Percentiles rank a stretch among this genome's conserved stretches.
Evolutionary conservation across 768 basidiomycete genomes (phyloP).

Genomic region (Lentinus brumalis): DNA sequence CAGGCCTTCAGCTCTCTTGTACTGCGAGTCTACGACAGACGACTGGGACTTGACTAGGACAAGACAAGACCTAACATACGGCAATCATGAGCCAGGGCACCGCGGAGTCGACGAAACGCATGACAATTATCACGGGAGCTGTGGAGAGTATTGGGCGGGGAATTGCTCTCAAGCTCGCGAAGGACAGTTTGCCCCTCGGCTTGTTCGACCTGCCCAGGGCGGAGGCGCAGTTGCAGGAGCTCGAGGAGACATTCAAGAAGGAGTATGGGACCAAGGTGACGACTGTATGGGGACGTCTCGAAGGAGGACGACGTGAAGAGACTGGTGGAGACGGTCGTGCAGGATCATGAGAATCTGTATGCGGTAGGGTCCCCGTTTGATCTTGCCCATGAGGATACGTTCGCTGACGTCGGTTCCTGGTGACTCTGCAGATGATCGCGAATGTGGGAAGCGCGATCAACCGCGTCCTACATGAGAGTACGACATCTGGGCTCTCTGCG

Average conservation of each 20-base stretch:
- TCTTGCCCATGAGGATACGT: no score
- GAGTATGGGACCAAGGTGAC: constrained; percentile 23
- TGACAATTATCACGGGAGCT: constrained; percentile 33
- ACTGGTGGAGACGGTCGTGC: constrained; percentile 36
- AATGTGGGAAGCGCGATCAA: constrained; percentile 28
- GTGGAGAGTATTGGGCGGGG: constrained; percentile 33
- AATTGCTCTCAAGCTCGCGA: constrained; percentile 29
- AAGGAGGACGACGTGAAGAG: constrained; percentile 41
- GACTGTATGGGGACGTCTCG: constrained; percentile 42
- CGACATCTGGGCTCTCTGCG: neutral
- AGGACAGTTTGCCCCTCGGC: constrained; percentile 25
- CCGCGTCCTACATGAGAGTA: constrained; percentile 19
- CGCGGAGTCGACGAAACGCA: constrained; percentile 1
- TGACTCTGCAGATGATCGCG: constrained; percentile 27
- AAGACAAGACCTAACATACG: no score
- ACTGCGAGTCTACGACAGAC: no score
- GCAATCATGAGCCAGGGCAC: no score
- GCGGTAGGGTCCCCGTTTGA: constrained; percentile 40
- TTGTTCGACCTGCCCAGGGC: constrained; percentile 25
- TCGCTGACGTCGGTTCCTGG: neutral
- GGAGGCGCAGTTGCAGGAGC: constrained; percentile 10
- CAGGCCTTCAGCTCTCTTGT: no score
- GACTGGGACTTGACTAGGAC: no score
- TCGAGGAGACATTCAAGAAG: constrained; percentile 18
- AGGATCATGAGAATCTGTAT: constrained; percentile 45